Base-by-base conservation (phyloP, 257 asterid species). In the Ophiorrhiza pumila region DNA sequence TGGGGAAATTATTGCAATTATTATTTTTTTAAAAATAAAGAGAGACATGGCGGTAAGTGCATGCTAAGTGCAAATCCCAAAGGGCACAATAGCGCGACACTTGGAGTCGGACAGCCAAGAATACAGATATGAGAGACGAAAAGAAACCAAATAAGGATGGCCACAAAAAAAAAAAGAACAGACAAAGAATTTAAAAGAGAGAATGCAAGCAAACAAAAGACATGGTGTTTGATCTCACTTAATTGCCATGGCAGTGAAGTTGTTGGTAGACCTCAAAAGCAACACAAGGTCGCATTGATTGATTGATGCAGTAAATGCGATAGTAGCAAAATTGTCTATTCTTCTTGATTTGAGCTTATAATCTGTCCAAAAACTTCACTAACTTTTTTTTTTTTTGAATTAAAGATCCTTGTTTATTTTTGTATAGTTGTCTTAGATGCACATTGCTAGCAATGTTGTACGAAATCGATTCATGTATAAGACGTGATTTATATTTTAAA, bases 211-310 rank as follows among this genome's bases (percentile, higher is more conserved):
- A 64, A 37, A 68, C 22, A 47, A 10, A 5, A 15, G 29, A 46
- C 29, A 50, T 68, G 72, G 82, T 71, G 79, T 75, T 77, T 43
- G 79, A 81, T 74, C 76, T 9, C 53, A 78, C 78, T 41, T 88
- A 78, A 83, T 76, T 81, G 79, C 67, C 68, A 42, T 73, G 77
- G 77, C 87, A 81, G 87, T 80, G 83, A 78, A 73, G 91, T 88
- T 67, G 94, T 71, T 86, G 94, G 77, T 74, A 32, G 77, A 63
- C 73, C 78, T 75, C 68, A 64, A 58, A 74, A 68, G 71, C 71
- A 62, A 68, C 55, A 65, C 31, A 52, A 55, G 57, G 56, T 43
- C 67, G 61, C 83, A 84, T 80, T 85, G 25, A 86, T n/a, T n/a
- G n/a, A 81, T 85, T 74, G 47, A 70, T 70, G 77, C 23, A 82